Base-by-base conservation (phyloP, 371 early-diverging fungal genomes). In the Rhizomucor pusillus region DNA sequence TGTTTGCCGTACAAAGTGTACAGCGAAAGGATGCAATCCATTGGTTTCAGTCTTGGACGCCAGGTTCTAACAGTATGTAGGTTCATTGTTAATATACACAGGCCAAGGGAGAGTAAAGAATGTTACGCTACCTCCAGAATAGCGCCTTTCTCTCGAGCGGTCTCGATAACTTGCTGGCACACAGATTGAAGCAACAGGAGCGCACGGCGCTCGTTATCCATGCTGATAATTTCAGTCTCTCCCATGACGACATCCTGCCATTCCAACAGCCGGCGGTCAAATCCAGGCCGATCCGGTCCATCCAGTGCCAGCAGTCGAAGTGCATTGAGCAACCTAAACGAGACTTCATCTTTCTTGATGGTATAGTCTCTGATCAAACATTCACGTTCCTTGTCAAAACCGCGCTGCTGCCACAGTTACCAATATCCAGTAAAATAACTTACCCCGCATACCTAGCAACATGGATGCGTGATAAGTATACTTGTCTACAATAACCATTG, bases 191-290 rank as follows among this genome's bases (percentile, higher is more conserved):
- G 54, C 67, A 76, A 64, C 25, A 73, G 49, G 0, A 71, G 57
- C 2, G 74, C 71, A 43, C 68, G 61, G 13, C 71, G 61, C 54
- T 84, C 84, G 52, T 80, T 84, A 34, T 78, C 76, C 1, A 52
- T 50, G 45, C 69, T 77, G 22, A 84, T 80, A 9, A 59, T 59
- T 9, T 84, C 84, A 20, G 68, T 56, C 24, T 79, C 71, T 2
- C 84, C 84, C 68, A 73, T 71, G 1, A 84, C 66, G 3, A 79
- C 73, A 49, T 75, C 75, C 23, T 81, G 79, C 84, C 84, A 84
- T 3, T 73, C 70, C 25, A 71, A 65, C 23, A 62, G 67, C 47
- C 57, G 62, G 46, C 54, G n/a, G 63, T 76, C 47, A 62, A 69
- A 56, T 10, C 75, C 41, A 11, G 66, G 65, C 43, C 45, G 60